Evolutionary conservation across 306 rosid genomes (phyloP), one percentile per base, ranked within the genome.

Genomic region (Inga leiocalycina): DNA sequence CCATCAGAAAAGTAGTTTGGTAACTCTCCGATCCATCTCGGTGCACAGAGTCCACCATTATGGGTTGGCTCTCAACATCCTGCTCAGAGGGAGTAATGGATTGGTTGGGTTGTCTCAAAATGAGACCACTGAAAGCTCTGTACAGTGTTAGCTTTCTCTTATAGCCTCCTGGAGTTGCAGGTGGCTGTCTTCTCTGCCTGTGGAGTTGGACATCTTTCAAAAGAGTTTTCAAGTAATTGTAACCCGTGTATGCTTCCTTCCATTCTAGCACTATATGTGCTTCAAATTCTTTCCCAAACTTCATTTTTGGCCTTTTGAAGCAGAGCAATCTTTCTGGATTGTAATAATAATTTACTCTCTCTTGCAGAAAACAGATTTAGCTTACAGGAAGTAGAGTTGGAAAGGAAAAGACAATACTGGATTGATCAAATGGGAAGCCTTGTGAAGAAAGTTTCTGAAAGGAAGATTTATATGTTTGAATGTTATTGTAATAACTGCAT

Each of bases 231-330:
- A 91, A 82, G 62, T 74, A 41, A 54, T 67, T 68, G 65, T 91
- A 93, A 56, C 90, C 78, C 93, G 88, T 90, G 92, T 93, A 93
- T 12, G 97, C 97, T 64, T 84, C 85, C n/a, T 86, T 88, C 97
- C 97, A 93, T 81, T 93, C 97, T 19, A 91, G 92, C 87, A 91
- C 95, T 90, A 91, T 80, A 84, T 91, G 95, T 30, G 90, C 39
- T 2, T 34, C 71, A 24, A 88, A 90, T 75, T 93, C 91, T 86
- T 89, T 89, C 46, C 97, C 94, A 77, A 93, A 93, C 89, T 93
- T 93, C 97, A 90, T 74, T 75, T 84, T 80, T 12, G 19, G 52
- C 66, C 32, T 56, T 37, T 71, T 8, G 8, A 32, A 11, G 81
- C 27, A 75, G 32, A 2, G 17, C 6, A 34, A 17, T n/a, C 34